Evolutionary conservation across 768 basidiomycete genomes (phyloP).

Genomic region (Tephrocybe sp.): DNA sequence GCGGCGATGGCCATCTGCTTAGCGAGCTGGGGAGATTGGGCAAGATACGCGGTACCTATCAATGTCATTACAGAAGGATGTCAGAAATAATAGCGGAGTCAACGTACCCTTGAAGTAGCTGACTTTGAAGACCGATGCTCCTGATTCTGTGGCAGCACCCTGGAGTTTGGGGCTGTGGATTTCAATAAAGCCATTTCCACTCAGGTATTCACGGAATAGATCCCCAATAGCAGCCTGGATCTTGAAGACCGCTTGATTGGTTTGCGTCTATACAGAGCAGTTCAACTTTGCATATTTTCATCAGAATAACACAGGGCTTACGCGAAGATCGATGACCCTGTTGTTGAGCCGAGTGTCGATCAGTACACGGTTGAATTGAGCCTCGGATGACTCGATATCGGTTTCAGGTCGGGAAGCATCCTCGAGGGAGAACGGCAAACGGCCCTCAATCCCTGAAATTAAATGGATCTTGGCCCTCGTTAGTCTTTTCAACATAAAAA

Average conservation of each 20-base stretch:
- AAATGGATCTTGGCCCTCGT: constrained; percentile 65
- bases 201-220: constrained; percentile 83
- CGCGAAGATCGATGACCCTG: constrained; percentile 91
- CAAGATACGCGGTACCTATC: constrained; percentile 85
- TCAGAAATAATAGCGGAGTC: background rate
- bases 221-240: constrained; percentile 87
- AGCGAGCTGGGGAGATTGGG: constrained; percentile 95
- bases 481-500: constrained; percentile 4
- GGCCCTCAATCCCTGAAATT: constrained; percentile 73
- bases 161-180: constrained; percentile 98
- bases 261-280: constrained; percentile 65
- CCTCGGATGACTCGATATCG: constrained; percentile 57
- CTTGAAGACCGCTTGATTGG: constrained; percentile 95
- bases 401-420: constrained; percentile 87
- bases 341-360: constrained; percentile 95
- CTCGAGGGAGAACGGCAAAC: constrained; percentile 89
- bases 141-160: constrained; percentile 95
- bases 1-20: constrained; percentile 99
- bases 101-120: constrained; percentile 88
- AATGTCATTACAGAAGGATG: background rate
- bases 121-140: constrained; percentile 97
- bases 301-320: constrained; percentile 33
- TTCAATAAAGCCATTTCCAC: constrained; percentile 77
- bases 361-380: constrained; percentile 76
- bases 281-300: background rate